A percentile compares a stretch with the other conserved stretches of the same genome.
Evolutionary conservation across 768 basidiomycete species (phyloP).

Genomic region (Serendipita sp.): DNA sequence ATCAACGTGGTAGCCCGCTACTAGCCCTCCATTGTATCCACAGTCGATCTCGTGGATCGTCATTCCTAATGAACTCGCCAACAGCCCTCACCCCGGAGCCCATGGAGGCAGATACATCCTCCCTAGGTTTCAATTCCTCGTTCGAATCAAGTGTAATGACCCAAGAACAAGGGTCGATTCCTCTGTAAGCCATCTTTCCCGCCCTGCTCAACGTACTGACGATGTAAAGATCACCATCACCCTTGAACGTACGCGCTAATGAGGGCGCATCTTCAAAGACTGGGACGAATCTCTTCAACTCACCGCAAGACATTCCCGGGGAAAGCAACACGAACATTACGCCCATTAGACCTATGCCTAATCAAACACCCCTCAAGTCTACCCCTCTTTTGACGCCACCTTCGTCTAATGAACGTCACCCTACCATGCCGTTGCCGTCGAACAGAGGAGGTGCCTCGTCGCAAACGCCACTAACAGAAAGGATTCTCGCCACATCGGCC

Average conservation of each 20-base stretch:
- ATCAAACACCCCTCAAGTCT: not conserved
- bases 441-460: not conserved
- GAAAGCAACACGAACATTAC: not conserved
- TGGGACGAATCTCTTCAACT: not conserved
- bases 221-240: not conserved
- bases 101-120: not conserved
- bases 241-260: not conserved
- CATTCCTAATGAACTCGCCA: not conserved
- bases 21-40: not conserved
- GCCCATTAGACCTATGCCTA: not conserved
- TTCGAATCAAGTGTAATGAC: not conserved
- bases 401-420: not conserved
- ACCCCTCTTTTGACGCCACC: not conserved
- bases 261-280: not conserved
- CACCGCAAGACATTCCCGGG: not conserved
- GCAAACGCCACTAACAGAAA: not conserved
- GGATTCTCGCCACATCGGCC: not conserved
- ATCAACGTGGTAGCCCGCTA: too few species aligned
- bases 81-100: constrained; percentile 1
- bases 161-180: not conserved
- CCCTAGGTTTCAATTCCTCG: not conserved
- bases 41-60: not conserved
- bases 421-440: not conserved
- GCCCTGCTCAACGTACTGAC: not conserved
- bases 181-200: not conserved